phyloP scores from a whole-genome alignment of 108 stramenopile species.

The Schizochytrium sp. region DNA sequence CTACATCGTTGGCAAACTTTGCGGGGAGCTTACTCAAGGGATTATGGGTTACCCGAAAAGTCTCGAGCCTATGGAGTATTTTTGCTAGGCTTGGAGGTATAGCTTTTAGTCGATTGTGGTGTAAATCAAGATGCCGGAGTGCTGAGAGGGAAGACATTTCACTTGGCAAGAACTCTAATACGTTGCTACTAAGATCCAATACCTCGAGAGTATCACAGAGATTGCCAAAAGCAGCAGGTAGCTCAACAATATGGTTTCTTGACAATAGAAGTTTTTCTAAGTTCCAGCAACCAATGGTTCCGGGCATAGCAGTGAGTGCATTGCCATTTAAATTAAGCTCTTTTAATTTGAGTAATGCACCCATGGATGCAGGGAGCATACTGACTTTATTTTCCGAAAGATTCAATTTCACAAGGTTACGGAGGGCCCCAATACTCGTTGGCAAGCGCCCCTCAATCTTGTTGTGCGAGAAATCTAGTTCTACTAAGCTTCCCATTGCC shows the following conservation, averaged over 20 bases:
- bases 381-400: background rate
- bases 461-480: constrained; percentile 52
- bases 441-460: constrained; percentile 16
- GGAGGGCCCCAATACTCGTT: constrained; percentile 13
- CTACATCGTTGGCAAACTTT: background rate
- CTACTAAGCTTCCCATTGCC: background rate
- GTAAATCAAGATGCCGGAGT: constrained; percentile 1
- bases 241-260: background rate
- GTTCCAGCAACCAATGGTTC: constrained; percentile 18
- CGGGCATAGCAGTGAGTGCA: background rate
- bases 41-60: constrained; percentile 39
- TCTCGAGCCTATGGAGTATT: constrained; percentile 14
- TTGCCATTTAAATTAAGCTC: constrained; percentile 40
- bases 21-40: constrained; percentile 50
- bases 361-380: background rate
- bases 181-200: constrained; percentile 47
- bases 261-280: constrained; percentile 3
- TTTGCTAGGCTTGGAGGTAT: background rate
- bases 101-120: constrained; percentile 36
- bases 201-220: background rate
- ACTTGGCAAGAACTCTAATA: constrained; percentile 10
- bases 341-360: background rate
- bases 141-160: background rate
- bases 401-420: background rate
- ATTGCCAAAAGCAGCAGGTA: constrained; percentile 58